Evolutionary conservation across 345 rosid genomes (phyloP).

Genomic region (Melaleuca alternifolia): DNA sequence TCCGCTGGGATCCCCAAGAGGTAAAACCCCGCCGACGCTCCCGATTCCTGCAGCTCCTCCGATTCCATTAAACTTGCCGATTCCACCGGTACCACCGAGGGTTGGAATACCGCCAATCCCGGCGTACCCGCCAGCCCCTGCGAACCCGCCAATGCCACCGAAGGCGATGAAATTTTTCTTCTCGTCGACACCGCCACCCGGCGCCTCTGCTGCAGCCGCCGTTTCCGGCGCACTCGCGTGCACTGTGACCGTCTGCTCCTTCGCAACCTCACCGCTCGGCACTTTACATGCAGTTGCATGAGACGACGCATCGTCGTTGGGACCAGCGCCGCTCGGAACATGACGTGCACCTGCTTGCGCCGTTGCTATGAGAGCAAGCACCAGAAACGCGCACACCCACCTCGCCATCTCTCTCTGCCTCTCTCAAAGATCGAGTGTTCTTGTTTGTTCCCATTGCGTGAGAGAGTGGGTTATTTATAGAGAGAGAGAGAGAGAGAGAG

Average conservation of each 20-base stretch:
- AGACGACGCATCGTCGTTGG: neutral
- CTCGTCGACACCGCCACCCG: slow-evolving; percentile 32
- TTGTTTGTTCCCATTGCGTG: neutral
- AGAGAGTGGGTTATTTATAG: neutral
- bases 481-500: neutral
- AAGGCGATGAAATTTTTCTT: slow-evolving; percentile 38
- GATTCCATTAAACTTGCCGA: slow-evolving; percentile 39
- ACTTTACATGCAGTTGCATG: neutral
- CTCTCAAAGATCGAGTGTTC: neutral
- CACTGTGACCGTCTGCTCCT: neutral
- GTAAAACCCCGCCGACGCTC: slow-evolving; percentile 36
- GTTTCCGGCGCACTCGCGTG: neutral
- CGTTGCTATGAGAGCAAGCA: neutral
- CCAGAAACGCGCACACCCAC: neutral
- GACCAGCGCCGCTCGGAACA: neutral
- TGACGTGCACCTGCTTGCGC: neutral
- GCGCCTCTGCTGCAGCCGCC: slow-evolving; percentile 28
- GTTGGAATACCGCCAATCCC: slow-evolving; percentile 55
- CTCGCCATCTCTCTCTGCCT: neutral
- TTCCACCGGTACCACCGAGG: slow-evolving; percentile 39
- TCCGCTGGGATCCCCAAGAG: slow-evolving; percentile 17
- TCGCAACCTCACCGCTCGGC: neutral
- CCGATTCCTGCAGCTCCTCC: slow-evolving; percentile 54
- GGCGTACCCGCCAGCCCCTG: slow-evolving; percentile 59
- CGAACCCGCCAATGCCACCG: slow-evolving; percentile 68